These are phyloP conservation scores for Aspergillus sp. DNA, from an alignment of 2,329 filamentous ascomycete genomes.

Conservation along the genomic window DNA sequence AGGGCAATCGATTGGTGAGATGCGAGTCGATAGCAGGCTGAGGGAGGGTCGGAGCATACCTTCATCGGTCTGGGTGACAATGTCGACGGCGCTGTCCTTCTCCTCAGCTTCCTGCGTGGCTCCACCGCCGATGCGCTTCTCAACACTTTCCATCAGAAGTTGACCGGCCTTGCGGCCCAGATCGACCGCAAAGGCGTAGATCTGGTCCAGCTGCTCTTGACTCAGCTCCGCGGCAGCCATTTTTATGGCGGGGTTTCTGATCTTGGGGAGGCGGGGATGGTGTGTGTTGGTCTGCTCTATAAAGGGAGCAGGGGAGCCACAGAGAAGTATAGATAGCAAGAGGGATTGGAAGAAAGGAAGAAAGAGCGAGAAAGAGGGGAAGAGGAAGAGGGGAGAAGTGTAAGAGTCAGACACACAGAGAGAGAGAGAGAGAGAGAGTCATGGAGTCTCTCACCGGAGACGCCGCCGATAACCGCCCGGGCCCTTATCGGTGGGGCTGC, in stretches of 20 bases:
- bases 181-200: conserved; percentile 71
- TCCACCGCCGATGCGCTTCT: conserved; percentile 53
- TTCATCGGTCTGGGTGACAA: conserved; percentile 76
- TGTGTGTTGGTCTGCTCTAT: no score
- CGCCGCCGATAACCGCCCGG: not conserved
- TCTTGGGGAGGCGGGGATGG: no score
- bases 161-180: conserved; percentile 70
- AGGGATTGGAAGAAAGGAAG: no score
- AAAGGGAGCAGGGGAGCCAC: no score
- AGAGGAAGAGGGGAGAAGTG: no score
- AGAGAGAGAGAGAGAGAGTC: no score
- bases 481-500: no score
- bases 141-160: conserved; percentile 66
- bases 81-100: conserved; percentile 75
- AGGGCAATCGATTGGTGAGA: not conserved
- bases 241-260: no score
- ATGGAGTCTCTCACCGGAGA: not conserved
- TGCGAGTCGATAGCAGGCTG: not conserved
- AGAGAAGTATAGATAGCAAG: no score
- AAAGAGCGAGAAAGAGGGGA: no score
- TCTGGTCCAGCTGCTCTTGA: conserved; percentile 58
- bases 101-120: conserved; percentile 54
- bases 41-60: conserved; percentile 47
- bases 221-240: conserved; percentile 27
- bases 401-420: no score